phyloP scores from a whole-genome alignment of 441 rosid genomes.

The Mallotus japonicus region DNA sequence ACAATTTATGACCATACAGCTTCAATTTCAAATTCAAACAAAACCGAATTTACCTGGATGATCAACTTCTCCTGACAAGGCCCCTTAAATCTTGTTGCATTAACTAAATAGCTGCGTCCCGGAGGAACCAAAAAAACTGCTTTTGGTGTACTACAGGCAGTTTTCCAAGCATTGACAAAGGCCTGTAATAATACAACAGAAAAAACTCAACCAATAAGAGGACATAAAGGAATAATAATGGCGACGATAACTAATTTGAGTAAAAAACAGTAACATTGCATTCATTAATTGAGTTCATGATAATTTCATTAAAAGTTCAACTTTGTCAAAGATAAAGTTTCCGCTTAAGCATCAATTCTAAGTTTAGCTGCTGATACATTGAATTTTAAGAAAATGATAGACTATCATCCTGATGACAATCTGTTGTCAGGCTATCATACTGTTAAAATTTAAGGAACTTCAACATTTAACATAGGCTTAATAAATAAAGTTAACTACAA shows the following conservation, averaged over 20 bases:
- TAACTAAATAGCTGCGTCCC: constrained; percentile 64
- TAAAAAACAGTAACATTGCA: not conserved
- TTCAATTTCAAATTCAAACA: not conserved
- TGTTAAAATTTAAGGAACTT: not conserved
- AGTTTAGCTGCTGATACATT: not conserved
- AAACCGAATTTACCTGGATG: constrained; percentile 56
- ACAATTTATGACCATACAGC: not conserved
- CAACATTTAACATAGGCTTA: not conserved
- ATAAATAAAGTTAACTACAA: constrained; percentile 12
- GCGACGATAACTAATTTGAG: not conserved
- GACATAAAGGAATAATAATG: not conserved
- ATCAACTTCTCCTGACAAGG: constrained; percentile 74
- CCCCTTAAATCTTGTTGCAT: constrained; percentile 78
- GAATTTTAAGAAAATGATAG: not conserved
- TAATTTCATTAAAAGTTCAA: constrained; percentile 5
- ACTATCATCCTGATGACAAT: not conserved
- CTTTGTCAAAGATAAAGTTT: not conserved
- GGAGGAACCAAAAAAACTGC: constrained; percentile 78
- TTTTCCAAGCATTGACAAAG: constrained; percentile 68
- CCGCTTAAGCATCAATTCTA: not conserved
- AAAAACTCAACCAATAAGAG: constrained; percentile 8
- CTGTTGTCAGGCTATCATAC: not conserved
- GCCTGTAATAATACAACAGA: constrained; percentile 45
- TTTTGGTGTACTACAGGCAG: constrained; percentile 58
- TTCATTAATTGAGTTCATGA: not conserved